Percentiles rank a stretch among this genome's conserved stretches.
Conservation (phyloP, 208 protist species). For the Leishmania martiniquensis region DNA sequence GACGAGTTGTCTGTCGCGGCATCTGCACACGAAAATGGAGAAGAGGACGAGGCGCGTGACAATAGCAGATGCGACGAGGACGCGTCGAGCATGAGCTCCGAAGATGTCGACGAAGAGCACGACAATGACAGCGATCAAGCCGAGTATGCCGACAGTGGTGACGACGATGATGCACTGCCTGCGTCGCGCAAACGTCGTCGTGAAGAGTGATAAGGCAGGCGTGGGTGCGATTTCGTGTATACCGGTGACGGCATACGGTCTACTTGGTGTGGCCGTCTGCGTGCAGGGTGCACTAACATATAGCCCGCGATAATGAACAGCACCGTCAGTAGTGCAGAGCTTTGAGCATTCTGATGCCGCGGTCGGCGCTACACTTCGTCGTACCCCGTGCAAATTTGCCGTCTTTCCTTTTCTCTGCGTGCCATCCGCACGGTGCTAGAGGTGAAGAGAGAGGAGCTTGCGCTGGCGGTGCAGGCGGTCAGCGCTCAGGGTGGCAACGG, state of each 20-base stretch:
- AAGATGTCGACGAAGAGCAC: conserved; percentile 15
- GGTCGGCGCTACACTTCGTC: neutral
- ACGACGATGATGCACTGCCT: conserved; percentile 7
- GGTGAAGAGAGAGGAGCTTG: neutral
- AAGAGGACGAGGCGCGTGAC: neutral
- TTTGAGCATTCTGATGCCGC: neutral
- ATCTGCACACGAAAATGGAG: neutral
- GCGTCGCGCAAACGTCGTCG: conserved; percentile 1
- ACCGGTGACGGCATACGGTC: neutral
- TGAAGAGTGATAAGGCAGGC: neutral
- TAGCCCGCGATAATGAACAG: neutral
- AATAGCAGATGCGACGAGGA: neutral
- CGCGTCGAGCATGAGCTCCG: conserved; percentile 2
- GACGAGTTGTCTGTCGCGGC: conserved; percentile 4
- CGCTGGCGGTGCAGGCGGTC: neutral
- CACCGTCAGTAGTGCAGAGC: neutral
- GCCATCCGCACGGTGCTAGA: neutral
- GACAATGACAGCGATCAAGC: neutral
- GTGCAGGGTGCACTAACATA: neutral
- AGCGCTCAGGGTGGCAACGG: neutral
- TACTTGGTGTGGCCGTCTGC: neutral
- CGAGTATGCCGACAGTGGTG: neutral
- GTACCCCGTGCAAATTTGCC: neutral
- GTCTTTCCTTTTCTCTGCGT: neutral
- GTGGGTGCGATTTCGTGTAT: neutral